Conservation (phyloP, 371 early-diverging fungal species). For the Rhizopus arrhizus region DNA sequence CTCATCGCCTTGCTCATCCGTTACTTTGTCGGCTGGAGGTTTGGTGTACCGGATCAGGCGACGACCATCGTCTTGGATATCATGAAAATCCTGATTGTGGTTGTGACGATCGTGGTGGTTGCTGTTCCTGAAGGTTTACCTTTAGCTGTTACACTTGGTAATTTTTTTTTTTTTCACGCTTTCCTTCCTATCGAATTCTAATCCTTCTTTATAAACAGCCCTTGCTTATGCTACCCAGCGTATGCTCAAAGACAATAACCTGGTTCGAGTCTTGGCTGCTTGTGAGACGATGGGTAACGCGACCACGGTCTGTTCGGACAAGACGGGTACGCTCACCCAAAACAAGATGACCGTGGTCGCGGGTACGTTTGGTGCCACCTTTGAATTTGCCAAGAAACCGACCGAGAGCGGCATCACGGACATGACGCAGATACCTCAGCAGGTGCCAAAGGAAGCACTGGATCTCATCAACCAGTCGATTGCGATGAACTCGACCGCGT, state of each 20-base stretch:
- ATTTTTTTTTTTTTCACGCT: no score
- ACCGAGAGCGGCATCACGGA: conserved; percentile 35
- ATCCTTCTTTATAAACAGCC: conserved; percentile 47
- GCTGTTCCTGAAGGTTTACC: conserved; percentile 78
- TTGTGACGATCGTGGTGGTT: conserved; percentile 69
- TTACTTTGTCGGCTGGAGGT: conserved; percentile 55
- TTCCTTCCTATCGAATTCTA: no score
- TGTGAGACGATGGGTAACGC: conserved; percentile 94
- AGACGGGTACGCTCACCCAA: conserved; percentile 85
- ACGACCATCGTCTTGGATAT: conserved; percentile 46
- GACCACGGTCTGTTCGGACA: conserved; percentile 87
- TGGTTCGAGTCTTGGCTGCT: conserved; percentile 81
- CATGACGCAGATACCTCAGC: conserved; percentile 22
- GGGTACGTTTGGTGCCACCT: conserved; percentile 49
- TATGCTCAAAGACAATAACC: conserved; percentile 85
- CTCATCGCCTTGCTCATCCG: conserved; percentile 63
- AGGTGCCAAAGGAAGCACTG: conserved; percentile 37
- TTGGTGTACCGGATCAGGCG: conserved; percentile 27
- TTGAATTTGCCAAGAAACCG: conserved; percentile 34
- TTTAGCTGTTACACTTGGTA: conserved; percentile 66
- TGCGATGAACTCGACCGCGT: conserved; percentile 80
- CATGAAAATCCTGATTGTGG: conserved; percentile 61
- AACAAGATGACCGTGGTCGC: conserved; percentile 86
- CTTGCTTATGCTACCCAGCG: conserved; percentile 69
- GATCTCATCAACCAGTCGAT: conserved; percentile 60